Evolutionary conservation across 495 filamentous ascomycete species (phyloP).

Genomic region (Aspergillus campestris): DNA sequence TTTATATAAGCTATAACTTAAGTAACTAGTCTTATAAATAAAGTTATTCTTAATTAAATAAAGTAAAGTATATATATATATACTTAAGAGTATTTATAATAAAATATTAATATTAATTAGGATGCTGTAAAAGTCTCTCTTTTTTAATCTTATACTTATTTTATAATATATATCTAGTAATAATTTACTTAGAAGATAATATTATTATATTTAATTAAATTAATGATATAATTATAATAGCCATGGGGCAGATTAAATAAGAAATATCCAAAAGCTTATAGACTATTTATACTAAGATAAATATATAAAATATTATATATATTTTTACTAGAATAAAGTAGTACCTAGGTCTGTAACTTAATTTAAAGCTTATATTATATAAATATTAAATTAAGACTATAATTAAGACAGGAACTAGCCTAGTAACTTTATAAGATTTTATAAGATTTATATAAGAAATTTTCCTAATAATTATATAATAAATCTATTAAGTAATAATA

Average conservation of each 20-base stretch:
- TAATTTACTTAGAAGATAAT: background rate
- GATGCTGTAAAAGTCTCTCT: constrained; percentile 14
- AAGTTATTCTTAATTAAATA: constrained; percentile 17
- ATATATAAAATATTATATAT: constrained; percentile 1
- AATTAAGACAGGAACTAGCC: background rate
- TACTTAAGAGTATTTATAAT: constrained; percentile 10
- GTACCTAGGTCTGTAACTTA: constrained; percentile 13
- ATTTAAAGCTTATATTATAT: constrained; percentile 9
- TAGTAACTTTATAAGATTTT: background rate
- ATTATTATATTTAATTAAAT: constrained; percentile 9
- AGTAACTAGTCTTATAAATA: too few relatives aligned
- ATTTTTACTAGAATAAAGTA: background rate
- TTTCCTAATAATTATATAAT: background rate
- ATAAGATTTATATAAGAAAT: background rate
- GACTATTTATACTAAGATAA: background rate
- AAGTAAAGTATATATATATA: constrained; percentile 12
- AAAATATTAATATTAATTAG: constrained; percentile 15
- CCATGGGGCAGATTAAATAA: background rate
- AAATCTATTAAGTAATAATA: constrained; percentile 14
- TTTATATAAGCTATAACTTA: too few relatives aligned
- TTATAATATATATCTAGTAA: too few relatives aligned
- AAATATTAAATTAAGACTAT: constrained; percentile 4
- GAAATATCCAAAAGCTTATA: constrained; percentile 1
- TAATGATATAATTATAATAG: constrained; percentile 10
- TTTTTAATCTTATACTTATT: constrained; percentile 19